Evolutionary conservation across 768 basidiomycete species (phyloP).

Genomic region (Kwoniella botswanensis): DNA sequence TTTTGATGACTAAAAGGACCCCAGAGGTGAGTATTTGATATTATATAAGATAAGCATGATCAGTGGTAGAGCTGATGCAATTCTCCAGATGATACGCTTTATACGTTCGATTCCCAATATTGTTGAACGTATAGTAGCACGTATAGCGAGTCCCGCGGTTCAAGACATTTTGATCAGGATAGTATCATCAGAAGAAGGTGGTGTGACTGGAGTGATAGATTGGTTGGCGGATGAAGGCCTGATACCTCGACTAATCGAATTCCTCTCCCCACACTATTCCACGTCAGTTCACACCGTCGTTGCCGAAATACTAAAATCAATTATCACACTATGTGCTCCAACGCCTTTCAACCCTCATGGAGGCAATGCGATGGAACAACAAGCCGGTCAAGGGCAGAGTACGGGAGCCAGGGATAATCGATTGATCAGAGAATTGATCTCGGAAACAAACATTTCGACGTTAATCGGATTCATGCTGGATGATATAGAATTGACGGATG

Average conservation of each 20-base stretch:
- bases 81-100: conserved; percentile 81
- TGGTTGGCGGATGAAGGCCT: conserved; percentile 87
- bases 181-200: conserved; percentile 81
- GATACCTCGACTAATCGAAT: conserved; percentile 76
- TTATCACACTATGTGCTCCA: conserved; percentile 91
- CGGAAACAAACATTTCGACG: conserved; percentile 70
- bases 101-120: conserved; percentile 81
- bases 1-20: conserved; percentile 85
- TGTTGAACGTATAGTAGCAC: conserved; percentile 78
- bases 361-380: conserved; percentile 62
- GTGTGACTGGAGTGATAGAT: conserved; percentile 82
- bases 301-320: conserved; percentile 88
- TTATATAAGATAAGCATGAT: conserved; percentile 10
- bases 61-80: background rate
- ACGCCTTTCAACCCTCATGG: conserved; percentile 72
- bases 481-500: conserved; percentile 61
- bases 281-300: conserved; percentile 82
- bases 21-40: conserved; percentile 70
- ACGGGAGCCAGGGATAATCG: conserved; percentile 64
- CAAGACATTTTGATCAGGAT: conserved; percentile 90
- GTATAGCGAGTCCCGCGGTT: conserved; percentile 87
- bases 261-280: conserved; percentile 77
- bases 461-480: conserved; percentile 77
- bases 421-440: conserved; percentile 86
- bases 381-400: conserved; percentile 32